Base-by-base conservation (phyloP, 176 grass and related monocot genomes). In the Rhynchospora pubera region DNA sequence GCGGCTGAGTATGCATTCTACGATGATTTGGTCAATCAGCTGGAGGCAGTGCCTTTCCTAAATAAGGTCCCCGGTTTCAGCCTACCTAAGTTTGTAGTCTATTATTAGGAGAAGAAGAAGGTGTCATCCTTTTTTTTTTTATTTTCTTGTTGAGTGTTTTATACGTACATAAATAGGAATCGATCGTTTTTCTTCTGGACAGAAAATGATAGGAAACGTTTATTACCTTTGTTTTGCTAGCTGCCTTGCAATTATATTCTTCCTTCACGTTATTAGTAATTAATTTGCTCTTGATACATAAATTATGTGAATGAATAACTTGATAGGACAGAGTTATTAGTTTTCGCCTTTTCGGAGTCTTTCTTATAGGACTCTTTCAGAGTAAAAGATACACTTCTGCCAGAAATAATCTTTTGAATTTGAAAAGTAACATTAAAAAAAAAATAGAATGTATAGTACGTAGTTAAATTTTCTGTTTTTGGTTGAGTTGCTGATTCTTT, bases 1-100 rank as follows among this genome's bases (percentile, higher is more conserved):
- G 90, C 84, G 50, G 90, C 87, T 0, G 90, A 92, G 87, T 92
- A 92, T 39, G 85, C 85, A 52, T 85, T 91, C 58, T 91, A 91
- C 32, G 57, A 84, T 14, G 90, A 91, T 79, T 85, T 91, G 58
- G 81, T 81, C 66, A 46, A 52, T 50, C 84, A 32, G 58, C 90
- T 87, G 3, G 56, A 87, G 69, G 45, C 62, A 0, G 84, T 93
- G 57, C 91, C 89, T 0, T 91, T 91, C 47, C 43, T 91, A 5
- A 81, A 81, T 65, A 28, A 46, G n/a, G 72, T 88, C 56, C 84
- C 86, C 16, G 84, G 89, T 2, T 89, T 93, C 62, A 79, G 21
- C 64, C 67, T 91, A 47, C 91, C 89, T 42, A 70, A 86, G 19
- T 75, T 93, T 53, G 59, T 80, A 22, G 81, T 93, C 57, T 91